Percentiles rank a stretch among this genome's conserved stretches.
Conservation (phyloP, 2,329 filamentous ascomycete species). For the Pseudogymnoascus sp. region DNA sequence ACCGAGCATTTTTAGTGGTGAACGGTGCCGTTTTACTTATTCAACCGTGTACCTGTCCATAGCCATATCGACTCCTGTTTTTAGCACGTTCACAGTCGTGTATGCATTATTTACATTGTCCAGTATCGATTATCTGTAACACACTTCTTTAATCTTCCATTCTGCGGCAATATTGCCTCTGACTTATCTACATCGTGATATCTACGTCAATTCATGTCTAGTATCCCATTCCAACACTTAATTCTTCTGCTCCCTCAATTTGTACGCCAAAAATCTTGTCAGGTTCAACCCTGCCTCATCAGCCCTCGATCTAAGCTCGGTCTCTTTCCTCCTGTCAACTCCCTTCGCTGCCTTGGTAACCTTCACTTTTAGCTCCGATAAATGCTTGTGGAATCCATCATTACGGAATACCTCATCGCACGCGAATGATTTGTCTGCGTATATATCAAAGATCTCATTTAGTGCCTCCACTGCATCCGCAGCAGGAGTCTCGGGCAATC, state of each 20-base stretch:
- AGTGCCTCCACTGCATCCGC: constrained; percentile 56
- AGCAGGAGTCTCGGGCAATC: constrained; percentile 42
- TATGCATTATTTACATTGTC: background rate
- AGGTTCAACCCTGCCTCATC: constrained; percentile 56
- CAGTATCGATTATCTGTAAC: background rate
- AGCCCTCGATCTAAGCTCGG: constrained; percentile 48
- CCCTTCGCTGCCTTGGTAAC: constrained; percentile 47
- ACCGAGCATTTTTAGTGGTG: too few relatives aligned
- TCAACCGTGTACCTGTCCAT: too few relatives aligned
- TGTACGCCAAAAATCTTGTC: constrained; percentile 54
- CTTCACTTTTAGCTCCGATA: constrained; percentile 47
- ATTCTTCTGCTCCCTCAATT: constrained; percentile 31
- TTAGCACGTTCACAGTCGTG: background rate
- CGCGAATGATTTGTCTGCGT: constrained; percentile 49
- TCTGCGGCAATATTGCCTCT: background rate
- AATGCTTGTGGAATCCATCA: constrained; percentile 48
- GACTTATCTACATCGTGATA: background rate
- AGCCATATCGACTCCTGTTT: background rate
- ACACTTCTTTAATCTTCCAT: background rate
- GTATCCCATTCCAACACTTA: background rate
- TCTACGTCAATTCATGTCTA: background rate
- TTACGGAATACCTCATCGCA: constrained; percentile 59
- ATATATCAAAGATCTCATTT: constrained; percentile 60
- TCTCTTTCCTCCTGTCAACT: constrained; percentile 49
- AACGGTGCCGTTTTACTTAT: too few relatives aligned